Conservation (phyloP, 2,329 filamentous ascomycete species). For the Ilyonectria robusta region DNA sequence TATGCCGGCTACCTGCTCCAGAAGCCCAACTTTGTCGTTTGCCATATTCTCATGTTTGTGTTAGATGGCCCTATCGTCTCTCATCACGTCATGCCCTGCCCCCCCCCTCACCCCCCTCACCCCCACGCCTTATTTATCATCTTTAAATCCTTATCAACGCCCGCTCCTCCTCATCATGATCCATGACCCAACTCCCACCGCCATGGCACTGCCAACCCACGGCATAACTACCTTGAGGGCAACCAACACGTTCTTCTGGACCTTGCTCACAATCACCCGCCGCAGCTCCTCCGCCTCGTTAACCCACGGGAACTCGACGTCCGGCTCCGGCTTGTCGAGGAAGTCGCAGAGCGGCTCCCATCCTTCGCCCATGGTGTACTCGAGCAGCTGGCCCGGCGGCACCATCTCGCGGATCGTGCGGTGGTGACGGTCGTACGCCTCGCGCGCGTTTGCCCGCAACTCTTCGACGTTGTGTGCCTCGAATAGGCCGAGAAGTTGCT, state of each 20-base stretch:
- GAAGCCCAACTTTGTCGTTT: not conserved
- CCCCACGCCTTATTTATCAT: too few relatives aligned
- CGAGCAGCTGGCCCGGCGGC: slow-evolving; percentile 45
- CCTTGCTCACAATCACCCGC: slow-evolving; percentile 26
- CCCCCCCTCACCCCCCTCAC: too few relatives aligned
- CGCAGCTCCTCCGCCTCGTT: slow-evolving; percentile 49
- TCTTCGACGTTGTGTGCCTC: slow-evolving; percentile 41
- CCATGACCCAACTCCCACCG: slow-evolving; percentile 33
- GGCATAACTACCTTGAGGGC: slow-evolving; percentile 31
- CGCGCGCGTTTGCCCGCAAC: slow-evolving; percentile 39
- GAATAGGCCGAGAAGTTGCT: slow-evolving; percentile 49
- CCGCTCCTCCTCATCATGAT: slow-evolving; percentile 15
- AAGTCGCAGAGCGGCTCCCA: slow-evolving; percentile 57
- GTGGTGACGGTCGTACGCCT: slow-evolving; percentile 50
- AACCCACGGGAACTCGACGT: slow-evolving; percentile 49
- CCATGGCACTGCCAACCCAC: slow-evolving; percentile 34
- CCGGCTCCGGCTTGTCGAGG: slow-evolving; percentile 51
- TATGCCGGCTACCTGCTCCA: not conserved
- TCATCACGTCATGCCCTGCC: not conserved
- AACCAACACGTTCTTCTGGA: slow-evolving; percentile 13
- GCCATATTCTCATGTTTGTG: not conserved
- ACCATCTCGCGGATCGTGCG: slow-evolving; percentile 46
- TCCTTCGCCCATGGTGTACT: slow-evolving; percentile 52
- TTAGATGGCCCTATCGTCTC: not conserved
- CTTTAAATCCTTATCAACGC: not conserved